phyloP scores from a whole-genome alignment of 2,329 filamentous ascomycete species.

The Claviceps maximensis region DNA sequence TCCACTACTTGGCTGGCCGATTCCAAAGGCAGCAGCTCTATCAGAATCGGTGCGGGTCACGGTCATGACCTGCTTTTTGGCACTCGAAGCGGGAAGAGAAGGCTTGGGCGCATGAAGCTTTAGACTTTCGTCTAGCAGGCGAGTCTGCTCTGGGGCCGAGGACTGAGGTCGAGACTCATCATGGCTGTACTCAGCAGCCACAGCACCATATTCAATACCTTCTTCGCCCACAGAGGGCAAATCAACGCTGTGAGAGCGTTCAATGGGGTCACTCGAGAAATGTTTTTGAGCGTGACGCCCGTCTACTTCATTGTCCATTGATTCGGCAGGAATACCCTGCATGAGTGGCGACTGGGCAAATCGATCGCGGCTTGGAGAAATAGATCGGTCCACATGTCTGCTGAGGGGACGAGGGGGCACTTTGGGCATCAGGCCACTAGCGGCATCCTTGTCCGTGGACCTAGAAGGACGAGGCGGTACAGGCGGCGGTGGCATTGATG shows the following conservation, averaged over 20 bases:
- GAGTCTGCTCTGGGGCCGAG: slow-evolving; percentile 54
- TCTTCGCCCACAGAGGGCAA: slow-evolving; percentile 83
- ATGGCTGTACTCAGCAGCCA: slow-evolving; percentile 28
- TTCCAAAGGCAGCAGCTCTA: slow-evolving; percentile 69
- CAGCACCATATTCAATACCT: slow-evolving; percentile 69
- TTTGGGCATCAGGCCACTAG: slow-evolving; percentile 38
- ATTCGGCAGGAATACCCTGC: slow-evolving; percentile 43
- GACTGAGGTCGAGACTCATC: slow-evolving; percentile 23
- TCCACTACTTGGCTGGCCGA: slow-evolving; percentile 50
- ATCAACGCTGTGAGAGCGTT: slow-evolving; percentile 62
- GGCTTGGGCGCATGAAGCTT: slow-evolving; percentile 84
- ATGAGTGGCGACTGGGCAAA: slow-evolving; percentile 82
- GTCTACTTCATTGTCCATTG: slow-evolving; percentile 22
- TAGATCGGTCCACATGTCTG: slow-evolving; percentile 59
- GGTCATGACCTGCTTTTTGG: slow-evolving; percentile 67
- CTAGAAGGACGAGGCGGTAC: slow-evolving; percentile 45
- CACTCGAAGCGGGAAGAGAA: slow-evolving; percentile 66
- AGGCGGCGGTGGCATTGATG: slow-evolving; percentile 36
- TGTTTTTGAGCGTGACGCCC: slow-evolving; percentile 21
- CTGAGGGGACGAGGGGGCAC: slow-evolving; percentile 66
- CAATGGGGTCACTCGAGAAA: slow-evolving; percentile 28
- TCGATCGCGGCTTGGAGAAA: slow-evolving; percentile 63
- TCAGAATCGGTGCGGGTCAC: slow-evolving; percentile 90
- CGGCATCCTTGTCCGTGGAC: slow-evolving; percentile 32
- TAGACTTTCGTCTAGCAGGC: slow-evolving; percentile 66